A percentile compares a stretch with the other conserved stretches of the same genome.
These are phyloP conservation scores for Rhizophagus clarus DNA, from an alignment of 192 early-diverging fungal genomes.

Conservation along the genomic window DNA sequence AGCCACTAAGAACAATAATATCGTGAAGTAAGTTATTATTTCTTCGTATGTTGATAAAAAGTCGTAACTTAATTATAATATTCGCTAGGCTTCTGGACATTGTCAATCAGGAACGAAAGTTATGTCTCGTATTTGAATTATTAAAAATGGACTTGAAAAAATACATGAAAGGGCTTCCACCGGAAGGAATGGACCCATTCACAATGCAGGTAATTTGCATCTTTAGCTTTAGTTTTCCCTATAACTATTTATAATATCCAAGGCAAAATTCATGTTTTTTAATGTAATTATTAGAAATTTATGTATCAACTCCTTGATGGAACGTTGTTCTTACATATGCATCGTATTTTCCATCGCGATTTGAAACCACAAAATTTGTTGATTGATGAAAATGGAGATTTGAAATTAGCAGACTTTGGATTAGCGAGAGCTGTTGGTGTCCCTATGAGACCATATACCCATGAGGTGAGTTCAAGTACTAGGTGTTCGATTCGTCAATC, in stretches of 20 bases:
- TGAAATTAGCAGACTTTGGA: conserved; percentile 91
- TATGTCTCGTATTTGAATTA: conserved; percentile 86
- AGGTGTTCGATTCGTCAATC: no score
- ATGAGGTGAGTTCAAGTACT: conserved; percentile 59
- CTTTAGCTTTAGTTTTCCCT: background rate
- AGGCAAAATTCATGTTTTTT: conserved; percentile 33
- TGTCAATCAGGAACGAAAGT: conserved; percentile 71
- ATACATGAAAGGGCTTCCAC: background rate
- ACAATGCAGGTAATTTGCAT: conserved; percentile 11
- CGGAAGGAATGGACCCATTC: conserved; percentile 6
- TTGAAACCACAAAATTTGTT: conserved; percentile 87
- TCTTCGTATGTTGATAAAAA: background rate
- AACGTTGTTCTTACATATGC: conserved; percentile 85
- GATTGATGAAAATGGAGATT: conserved; percentile 81
- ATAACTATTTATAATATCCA: background rate
- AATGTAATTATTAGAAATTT: conserved; percentile 69
- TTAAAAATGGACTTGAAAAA: conserved; percentile 62
- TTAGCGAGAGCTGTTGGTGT: conserved; percentile 85
- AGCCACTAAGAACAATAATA: conserved; percentile 63
- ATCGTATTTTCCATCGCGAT: conserved; percentile 72
- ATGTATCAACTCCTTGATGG: conserved; percentile 88
- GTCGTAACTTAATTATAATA: background rate
- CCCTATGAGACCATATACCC: conserved; percentile 92
- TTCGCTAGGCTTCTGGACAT: conserved; percentile 66
- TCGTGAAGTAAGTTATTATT: conserved; percentile 64